phyloP scores from a whole-genome alignment of 2,329 filamentous ascomycete genomes.

The Fusarium albosuccineum region DNA sequence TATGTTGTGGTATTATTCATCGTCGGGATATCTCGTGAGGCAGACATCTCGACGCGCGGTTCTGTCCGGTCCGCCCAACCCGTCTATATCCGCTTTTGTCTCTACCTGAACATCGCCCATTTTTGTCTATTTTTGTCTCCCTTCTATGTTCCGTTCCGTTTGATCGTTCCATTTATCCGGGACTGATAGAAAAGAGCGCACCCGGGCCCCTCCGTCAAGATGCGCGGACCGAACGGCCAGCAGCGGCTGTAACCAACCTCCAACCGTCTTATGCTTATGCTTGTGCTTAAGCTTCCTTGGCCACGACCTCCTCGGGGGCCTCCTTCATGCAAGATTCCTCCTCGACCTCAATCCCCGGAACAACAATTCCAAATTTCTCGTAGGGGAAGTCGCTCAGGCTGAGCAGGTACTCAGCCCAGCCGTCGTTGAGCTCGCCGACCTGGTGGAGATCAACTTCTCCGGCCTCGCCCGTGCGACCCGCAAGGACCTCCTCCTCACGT shows the following conservation, averaged over 20 bases:
- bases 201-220: conserved; percentile 1
- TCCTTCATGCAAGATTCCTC: conserved; percentile 59
- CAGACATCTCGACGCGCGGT: conserved; percentile 2
- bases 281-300: conserved; percentile 28
- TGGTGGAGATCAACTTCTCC: conserved; percentile 67
- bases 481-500: conserved; percentile 83
- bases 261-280: conserved; percentile 14
- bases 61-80: background rate
- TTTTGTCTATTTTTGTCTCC: conserved; percentile 22
- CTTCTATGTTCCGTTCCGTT: background rate
- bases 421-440: conserved; percentile 69
- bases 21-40: conserved; percentile 11
- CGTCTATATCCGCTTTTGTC: conserved; percentile 5
- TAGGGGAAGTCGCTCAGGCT: conserved; percentile 69
- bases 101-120: background rate
- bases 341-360: conserved; percentile 59
- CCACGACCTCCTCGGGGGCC: conserved; percentile 21
- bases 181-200: conserved; percentile 6
- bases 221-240: background rate
- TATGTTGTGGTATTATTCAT: background rate
- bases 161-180: conserved; percentile 9
- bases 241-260: conserved; percentile 7
- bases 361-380: conserved; percentile 68
- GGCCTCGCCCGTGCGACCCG: conserved; percentile 81
- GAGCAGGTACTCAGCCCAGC: conserved; percentile 69